These are phyloP conservation scores for Spinacia oleracea DNA, from an alignment of 179 eudicot species.

Conservation along the genomic window DNA sequence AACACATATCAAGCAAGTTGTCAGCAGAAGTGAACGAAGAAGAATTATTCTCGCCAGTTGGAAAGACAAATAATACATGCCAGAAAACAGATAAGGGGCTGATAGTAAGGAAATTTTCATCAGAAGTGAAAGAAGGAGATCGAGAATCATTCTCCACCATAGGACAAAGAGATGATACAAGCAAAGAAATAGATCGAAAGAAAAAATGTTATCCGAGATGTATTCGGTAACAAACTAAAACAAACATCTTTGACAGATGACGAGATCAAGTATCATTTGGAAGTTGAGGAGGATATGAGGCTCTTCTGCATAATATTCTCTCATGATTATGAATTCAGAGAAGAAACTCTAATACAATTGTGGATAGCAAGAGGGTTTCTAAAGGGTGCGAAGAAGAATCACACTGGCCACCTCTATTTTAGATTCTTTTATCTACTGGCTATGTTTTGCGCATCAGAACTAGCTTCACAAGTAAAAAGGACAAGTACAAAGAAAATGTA, in stretches of 20 bases:
- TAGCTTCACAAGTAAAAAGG: background rate
- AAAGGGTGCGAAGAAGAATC: conserved; percentile 12
- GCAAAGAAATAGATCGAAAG: too few species aligned
- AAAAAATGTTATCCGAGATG: too few species aligned
- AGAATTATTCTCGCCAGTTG: too few species aligned
- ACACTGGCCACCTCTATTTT: conserved; percentile 2
- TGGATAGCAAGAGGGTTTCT: conserved; percentile 18
- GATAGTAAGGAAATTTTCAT: too few species aligned
- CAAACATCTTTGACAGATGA: background rate
- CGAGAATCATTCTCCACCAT: too few species aligned
- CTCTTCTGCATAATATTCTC: conserved; percentile 11
- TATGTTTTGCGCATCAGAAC: background rate
- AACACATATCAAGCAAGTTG: too few species aligned
- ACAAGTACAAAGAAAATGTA: background rate
- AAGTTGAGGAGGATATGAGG: conserved; percentile 9
- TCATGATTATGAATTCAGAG: background rate
- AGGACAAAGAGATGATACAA: too few species aligned
- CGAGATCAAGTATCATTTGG: background rate
- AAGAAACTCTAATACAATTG: conserved; percentile 9
- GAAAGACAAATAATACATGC: too few species aligned
- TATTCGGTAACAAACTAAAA: too few species aligned
- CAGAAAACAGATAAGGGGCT: too few species aligned
- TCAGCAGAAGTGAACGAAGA: too few species aligned
- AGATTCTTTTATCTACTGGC: background rate
- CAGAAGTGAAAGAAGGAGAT: too few species aligned